phyloP scores from a whole-genome alignment of 2,329 filamentous ascomycete genomes.

The Fusarium equiseti region DNA sequence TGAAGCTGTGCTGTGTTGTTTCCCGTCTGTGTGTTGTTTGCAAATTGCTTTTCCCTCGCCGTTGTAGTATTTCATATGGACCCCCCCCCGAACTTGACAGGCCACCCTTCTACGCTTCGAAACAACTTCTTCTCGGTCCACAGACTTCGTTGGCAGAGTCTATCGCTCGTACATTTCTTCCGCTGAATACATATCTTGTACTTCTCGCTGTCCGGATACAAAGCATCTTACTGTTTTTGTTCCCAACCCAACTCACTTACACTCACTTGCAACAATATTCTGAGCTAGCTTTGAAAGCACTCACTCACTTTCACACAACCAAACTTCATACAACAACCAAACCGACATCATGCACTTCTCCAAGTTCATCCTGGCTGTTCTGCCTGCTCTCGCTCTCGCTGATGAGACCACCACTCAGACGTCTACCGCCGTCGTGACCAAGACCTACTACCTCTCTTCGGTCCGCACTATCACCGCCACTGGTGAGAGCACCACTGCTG shows the following conservation, averaged over 20 bases:
- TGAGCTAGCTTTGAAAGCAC: conserved; percentile 41
- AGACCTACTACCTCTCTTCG: conserved; percentile 64
- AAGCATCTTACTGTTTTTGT: conserved; percentile 43
- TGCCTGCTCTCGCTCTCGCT: conserved; percentile 67
- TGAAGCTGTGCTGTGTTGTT: conserved; percentile 24
- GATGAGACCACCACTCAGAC: conserved; percentile 60
- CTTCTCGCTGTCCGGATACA: conserved; percentile 44
- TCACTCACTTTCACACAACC: conserved; percentile 33
- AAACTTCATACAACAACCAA: conserved; percentile 20
- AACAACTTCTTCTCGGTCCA: conserved; percentile 45
- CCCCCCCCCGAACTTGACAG: conserved; percentile 28
- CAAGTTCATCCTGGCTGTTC: conserved; percentile 60
- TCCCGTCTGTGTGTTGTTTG: conserved; percentile 33
- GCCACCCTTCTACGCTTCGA: conserved; percentile 39
- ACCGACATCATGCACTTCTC: conserved; percentile 54
- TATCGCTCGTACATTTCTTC: conserved; percentile 47
- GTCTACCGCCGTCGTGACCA: conserved; percentile 63
- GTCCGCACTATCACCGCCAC: conserved; percentile 57
- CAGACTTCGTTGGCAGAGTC: conserved; percentile 71
- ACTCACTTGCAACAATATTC: conserved; percentile 39
- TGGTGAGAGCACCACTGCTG: conserved; percentile 50
- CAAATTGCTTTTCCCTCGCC: conserved; percentile 20
- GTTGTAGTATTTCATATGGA: conserved; percentile 44
- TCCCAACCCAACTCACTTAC: conserved; percentile 33
- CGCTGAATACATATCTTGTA: conserved; percentile 36